Base-by-base conservation (phyloP, 768 basidiomycete genomes). In the Lactarius vividus region DNA sequence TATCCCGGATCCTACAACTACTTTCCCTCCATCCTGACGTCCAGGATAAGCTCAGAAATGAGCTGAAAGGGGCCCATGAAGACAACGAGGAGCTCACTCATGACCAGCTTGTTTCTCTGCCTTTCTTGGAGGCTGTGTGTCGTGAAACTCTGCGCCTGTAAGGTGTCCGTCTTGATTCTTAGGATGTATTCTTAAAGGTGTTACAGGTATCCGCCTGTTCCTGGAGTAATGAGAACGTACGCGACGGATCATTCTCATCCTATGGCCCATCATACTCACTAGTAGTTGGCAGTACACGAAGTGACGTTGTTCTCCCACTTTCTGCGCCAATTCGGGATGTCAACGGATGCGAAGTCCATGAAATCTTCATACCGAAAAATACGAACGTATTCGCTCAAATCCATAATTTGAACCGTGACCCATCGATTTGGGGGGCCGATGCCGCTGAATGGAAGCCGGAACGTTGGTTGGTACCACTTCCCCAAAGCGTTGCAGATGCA, bases 381-480 rank as follows among this genome's bases (percentile, higher is more conserved):
- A 72, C 76, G 20, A 65, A 70, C 42, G 64, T 78, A 18, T 66
- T 70, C 42, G 44, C 70, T 31, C 61, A 72, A 4, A 69, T 77
- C 33, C 59, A 74, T 13, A 75, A 72, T 18, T 72, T 72, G 11
- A 81, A 82, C 69, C 64, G 40, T 49, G 40, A 63, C 16, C 44
- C 54, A 40, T 62, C 16, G n/a, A 31, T 79, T 1, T 82, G 81
- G 81, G 81, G 81, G 1, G 68, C 70, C 8, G 81, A 82, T 66
- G 75, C 78, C 3, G 42, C 74, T 11, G 77, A 78, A 60, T 83
- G 78, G 77, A 79, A 74, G 61, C 80, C 81, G 10, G 80, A 81
- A 61, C 74, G 81, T 40, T 82, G 79, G 79, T 69, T 81, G 5
- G 52, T 55, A 29, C 71, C 69, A 10, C 62, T 73, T 10, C 73